phyloP scores from a whole-genome alignment of 495 filamentous ascomycete species.

The Aspergillus ellipticus region DNA sequence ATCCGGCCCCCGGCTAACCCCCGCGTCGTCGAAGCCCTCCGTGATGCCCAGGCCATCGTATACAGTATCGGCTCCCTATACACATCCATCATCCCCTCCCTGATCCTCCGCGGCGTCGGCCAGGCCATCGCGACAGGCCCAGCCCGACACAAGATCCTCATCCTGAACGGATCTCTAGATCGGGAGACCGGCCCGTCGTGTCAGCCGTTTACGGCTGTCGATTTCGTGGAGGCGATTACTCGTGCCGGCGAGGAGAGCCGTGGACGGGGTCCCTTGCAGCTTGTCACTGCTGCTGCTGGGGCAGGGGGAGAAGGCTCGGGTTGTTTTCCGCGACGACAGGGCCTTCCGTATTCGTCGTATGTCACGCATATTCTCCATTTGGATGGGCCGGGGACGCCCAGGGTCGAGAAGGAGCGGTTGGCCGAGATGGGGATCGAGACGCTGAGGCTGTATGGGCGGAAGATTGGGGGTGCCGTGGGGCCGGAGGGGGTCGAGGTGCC shows the following conservation, averaged over 20 bases:
- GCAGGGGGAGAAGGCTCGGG: background rate
- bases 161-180: conserved; percentile 79
- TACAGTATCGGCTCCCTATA: conserved; percentile 92
- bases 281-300: background rate
- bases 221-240: conserved; percentile 77
- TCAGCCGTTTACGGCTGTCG: conserved; percentile 61
- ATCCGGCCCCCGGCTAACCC: conserved; percentile 80
- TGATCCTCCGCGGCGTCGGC: conserved; percentile 45
- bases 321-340: no score
- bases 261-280: conserved; percentile 19
- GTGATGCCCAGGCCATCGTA: conserved; percentile 61
- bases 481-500: conserved; percentile 23
- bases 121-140: conserved; percentile 35
- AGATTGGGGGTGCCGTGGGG: conserved; percentile 37
- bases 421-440: conserved; percentile 67
- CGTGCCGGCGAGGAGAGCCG: conserved; percentile 54
- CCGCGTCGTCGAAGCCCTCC: conserved; percentile 65
- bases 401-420: conserved; percentile 64
- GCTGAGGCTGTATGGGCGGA: conserved; percentile 71
- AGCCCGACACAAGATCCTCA: conserved; percentile 71
- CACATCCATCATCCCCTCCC: conserved; percentile 70
- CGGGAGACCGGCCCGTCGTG: conserved; percentile 72
- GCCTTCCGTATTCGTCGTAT: conserved; percentile 55
- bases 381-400: conserved; percentile 66
- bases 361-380: conserved; percentile 84